Evolutionary conservation across 2,329 filamentous ascomycete species (phyloP).

Genomic region (Penicillium crustosum): DNA sequence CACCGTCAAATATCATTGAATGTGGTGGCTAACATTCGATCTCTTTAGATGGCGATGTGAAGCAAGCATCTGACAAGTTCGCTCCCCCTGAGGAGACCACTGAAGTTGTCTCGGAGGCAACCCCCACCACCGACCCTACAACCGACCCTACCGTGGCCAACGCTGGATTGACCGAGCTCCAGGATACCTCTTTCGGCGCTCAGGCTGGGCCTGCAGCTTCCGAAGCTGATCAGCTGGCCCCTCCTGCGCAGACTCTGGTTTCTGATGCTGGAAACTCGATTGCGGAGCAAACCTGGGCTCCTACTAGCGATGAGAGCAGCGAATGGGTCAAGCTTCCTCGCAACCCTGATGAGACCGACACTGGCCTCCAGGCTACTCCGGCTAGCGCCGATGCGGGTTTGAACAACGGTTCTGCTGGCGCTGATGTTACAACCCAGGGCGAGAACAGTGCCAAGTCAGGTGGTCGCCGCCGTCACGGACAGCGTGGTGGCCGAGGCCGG

Average conservation of each 20-base stretch:
- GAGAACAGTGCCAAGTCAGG: conserved; percentile 44
- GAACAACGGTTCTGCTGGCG: conserved; percentile 56
- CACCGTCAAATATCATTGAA: neutral
- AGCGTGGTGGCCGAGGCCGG: conserved; percentile 37
- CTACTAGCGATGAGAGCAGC: conserved; percentile 58
- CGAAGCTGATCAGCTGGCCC: conserved; percentile 28
- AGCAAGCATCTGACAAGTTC: conserved; percentile 50
- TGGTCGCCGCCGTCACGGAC: conserved; percentile 32
- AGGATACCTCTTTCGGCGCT: conserved; percentile 51
- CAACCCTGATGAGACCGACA: conserved; percentile 72
- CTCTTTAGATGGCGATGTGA: conserved; percentile 53
- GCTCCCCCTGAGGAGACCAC: conserved; percentile 28
- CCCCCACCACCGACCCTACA: conserved; percentile 22
- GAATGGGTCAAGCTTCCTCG: conserved; percentile 73
- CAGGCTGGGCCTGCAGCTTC: conserved; percentile 49
- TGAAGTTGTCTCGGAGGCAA: conserved; percentile 40
- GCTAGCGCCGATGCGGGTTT: conserved; percentile 61
- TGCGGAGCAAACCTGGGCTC: conserved; percentile 55
- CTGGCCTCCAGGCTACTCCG: conserved; percentile 61
- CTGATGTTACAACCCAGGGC: conserved; percentile 43
- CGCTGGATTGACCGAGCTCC: conserved; percentile 60
- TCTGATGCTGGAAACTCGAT: conserved; percentile 46
- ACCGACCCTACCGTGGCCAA: conserved; percentile 63
- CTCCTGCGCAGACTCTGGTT: conserved; percentile 44
- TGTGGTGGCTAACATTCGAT: conserved; percentile 9